Percentiles rank a stretch among this genome's conserved stretches.
Conservation (phyloP, 2,329 filamentous ascomycete species). For the Magnaporthiopsis incrustans region DNA sequence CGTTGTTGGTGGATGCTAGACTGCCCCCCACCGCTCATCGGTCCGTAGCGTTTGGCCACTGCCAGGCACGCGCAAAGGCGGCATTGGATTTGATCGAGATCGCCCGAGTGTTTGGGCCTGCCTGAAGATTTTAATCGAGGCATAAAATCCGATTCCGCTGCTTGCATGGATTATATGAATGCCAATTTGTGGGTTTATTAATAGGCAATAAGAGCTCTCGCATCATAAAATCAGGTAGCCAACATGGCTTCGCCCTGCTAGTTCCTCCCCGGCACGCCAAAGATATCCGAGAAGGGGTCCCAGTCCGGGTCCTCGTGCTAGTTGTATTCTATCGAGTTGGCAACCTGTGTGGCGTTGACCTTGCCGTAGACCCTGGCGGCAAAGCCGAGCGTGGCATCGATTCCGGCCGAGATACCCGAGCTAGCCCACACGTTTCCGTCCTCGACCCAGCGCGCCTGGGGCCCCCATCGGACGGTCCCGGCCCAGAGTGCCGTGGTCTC, state of each 20-base stretch:
- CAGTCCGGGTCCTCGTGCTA: background rate
- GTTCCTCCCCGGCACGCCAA: background rate
- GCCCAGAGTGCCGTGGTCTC: slow-evolving; percentile 18
- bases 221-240: too few species aligned
- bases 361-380: slow-evolving; percentile 31
- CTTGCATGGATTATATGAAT: too few species aligned
- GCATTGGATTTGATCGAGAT: too few species aligned
- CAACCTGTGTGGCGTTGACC: slow-evolving; percentile 24
- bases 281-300: background rate
- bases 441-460: slow-evolving; percentile 53
- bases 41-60: too few species aligned
- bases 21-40: too few species aligned
- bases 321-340: slow-evolving; percentile 34
- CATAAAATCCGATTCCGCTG: too few species aligned
- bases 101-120: too few species aligned
- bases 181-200: too few species aligned
- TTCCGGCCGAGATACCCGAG: slow-evolving; percentile 35
- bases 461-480: slow-evolving; percentile 49
- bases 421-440: slow-evolving; percentile 62
- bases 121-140: too few species aligned
- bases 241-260: background rate
- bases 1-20: too few species aligned
- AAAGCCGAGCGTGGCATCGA: slow-evolving; percentile 14
- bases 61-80: too few species aligned
- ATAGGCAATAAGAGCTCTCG: too few species aligned